Evolutionary conservation across 371 early-diverging fungal genomes (phyloP), one percentile per base, ranked within the genome.

Genomic region (Apophysomyces variabilis): DNA sequence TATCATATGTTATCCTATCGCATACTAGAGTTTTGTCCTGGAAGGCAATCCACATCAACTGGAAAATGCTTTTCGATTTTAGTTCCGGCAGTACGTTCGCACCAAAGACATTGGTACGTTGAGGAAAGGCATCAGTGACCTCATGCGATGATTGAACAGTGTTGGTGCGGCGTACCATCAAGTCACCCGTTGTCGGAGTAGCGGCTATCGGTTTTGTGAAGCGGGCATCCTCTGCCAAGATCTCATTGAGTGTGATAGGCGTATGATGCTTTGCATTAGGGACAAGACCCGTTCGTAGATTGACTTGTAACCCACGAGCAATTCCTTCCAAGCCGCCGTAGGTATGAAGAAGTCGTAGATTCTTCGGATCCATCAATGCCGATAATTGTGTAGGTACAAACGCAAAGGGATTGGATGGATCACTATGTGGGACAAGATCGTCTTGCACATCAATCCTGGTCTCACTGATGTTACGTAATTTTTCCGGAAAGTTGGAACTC

Each of bases 21-120:
- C 80, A 75, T 79, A 88, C 90, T 67, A 95, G 70, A 67, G 91
- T 92, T 80, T 95, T 95, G 66, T 95, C 96, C 61, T 93, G 86
- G 32, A 94, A 78, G 5, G 93, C 93, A 58, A 90, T 87, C 89
- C 92, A 90, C 85, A 92, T 91, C 14, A 93, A 78, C 35, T 86
- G 76, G 38, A 92, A 82, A 44, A 93, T 84, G 44, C 79, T 80
- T 66, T 92, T 92, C 62, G 85, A 72, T 77, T 90, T 87, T 37
- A 82, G 78, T 21, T 80, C 77, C 6, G 94, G 93, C 26, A 92
- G 72, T 5, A 86, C 70, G 72, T 93, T 94, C 43, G 71, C 66
- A 47, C 93, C 94, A 75, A 81, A 89, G 54, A 77, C 65, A 35
- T 68, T 38, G 11, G 61, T 73, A 44, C 90, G 76, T 38, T 82